Evolutionary conservation across 352 stramenopile species (phyloP), one percentile per base, ranked within the genome.

Genomic region (Pythium brachiatum): DNA sequence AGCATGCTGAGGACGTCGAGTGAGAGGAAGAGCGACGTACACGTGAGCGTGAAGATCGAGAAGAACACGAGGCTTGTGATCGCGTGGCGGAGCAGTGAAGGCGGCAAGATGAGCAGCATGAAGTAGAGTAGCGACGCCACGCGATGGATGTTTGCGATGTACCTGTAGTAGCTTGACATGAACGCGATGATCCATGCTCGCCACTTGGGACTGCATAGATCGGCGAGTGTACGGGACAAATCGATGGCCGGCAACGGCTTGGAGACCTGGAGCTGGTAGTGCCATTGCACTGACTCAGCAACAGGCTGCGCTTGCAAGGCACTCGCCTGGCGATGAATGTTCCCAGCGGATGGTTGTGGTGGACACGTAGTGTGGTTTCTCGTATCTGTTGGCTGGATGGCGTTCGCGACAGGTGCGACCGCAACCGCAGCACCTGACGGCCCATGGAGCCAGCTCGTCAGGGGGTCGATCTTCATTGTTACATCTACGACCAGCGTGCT

Each of bases 1-100:
- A 78, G 25, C 12, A 74, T 38, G 2, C 15, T 18, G 12, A 74
- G 29, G 2, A 78, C 38, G 12, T 74, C 64, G 23, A 68, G 9
- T 11, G 70, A 78, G 2, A 69, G 57, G 47, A 78, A 71, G 2
- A 70, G n/a, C 11, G 59, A 48, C 0, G 43, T 62, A 9, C n/a
- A 48, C 16, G 29, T 55, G 29, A 62, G 43, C 15, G 56, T 34
- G 29, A 62, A 25, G 0, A 48, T 36, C 11, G 56, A 48, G 41
- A 51, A 62, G 7, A 46, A 12, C 3, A 55, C 29, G 15, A 62
- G 41, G 8, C 29, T 13, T 3, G 27, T 41, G 29, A 62, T 25
- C 3, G 44, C 56, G 44, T 53, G 31, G 20, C 56, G 56, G 3
- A 41, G 15, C 3, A 12, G 18, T 3, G 15, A 26, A 2, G 41